Base-by-base conservation (phyloP, 1,284 basidiomycete species). In the Fistulinella staudtii region DNA sequence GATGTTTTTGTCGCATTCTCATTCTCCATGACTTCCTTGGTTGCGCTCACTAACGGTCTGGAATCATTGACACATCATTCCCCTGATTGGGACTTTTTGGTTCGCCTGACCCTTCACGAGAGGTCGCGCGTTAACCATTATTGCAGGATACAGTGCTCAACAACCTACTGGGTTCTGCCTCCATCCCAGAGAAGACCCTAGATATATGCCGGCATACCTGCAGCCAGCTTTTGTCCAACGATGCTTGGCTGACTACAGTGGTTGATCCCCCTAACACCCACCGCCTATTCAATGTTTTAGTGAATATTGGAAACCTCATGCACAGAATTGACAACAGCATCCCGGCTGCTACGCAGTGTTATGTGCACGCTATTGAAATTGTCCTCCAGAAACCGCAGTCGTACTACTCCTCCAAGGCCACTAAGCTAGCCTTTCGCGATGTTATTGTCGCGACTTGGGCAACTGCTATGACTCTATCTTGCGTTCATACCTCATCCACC, bases 261-360 rank as follows among this genome's bases (percentile, higher is more conserved):
- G 51, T 53, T 27, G 50, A 66, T 27, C 44, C 60, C 14, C 53
- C 25, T 41, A 65, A 45, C 42, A 47, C 43, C 15, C 65, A 63
- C 36, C 61, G 61, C 24, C 47, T 63, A 21, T 65, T 63, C 58
- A 67, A 66, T 37, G 60, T 63, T 33, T 45, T 67, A 39, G 56
- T 67, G 20, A 67, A 61, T 29, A 63, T 67, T 10, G 61, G 65
- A 34, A 63, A 67, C 39, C 63, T 63, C 47, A 64, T 66, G 60
- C 65, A 66, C 48, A 61, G 51, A 47, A 64, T 67, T 33, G 63
- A 63, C 44, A 51, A 41, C 35, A 49, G 54, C 37, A 55, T 61
- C 22, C 56, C 60, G 27, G 50, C 60, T 25, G 74, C 74, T 35
- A 50, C 67, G 9, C 53, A 57, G 27, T 63, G 67, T 38, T 63